These are phyloP conservation scores for Penicillium simplicissimum DNA, from an alignment of 495 filamentous ascomycete genomes.

Conservation along the genomic window DNA sequence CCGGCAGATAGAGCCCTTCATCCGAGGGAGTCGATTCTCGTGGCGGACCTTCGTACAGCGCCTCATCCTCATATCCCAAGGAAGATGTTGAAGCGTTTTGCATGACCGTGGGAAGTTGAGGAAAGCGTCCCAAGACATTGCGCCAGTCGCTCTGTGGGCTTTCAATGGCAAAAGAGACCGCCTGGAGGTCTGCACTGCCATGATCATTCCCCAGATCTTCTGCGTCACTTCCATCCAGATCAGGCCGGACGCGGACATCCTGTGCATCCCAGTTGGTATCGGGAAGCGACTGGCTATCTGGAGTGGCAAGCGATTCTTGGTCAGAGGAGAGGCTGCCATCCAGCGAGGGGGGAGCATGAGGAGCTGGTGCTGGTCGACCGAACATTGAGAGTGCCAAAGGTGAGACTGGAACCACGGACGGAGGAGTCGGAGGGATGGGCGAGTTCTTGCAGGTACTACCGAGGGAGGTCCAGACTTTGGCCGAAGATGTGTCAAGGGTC, in stretches of 20 bases:
- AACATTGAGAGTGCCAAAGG: constrained; percentile 70
- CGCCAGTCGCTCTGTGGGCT: constrained; percentile 40
- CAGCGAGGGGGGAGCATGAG: constrained; percentile 81
- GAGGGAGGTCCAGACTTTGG: constrained; percentile 57
- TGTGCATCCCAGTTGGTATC: constrained; percentile 45
- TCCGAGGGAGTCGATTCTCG: constrained; percentile 52
- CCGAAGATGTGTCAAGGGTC: constrained; percentile 71
- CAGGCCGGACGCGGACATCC: constrained; percentile 38
- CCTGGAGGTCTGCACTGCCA: constrained; percentile 23
- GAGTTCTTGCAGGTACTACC: constrained; percentile 57
- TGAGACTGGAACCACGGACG: constrained; percentile 74
- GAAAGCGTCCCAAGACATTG: constrained; percentile 41
- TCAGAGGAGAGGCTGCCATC: constrained; percentile 87
- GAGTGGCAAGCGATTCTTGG: constrained; percentile 81
- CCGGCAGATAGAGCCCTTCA: constrained; percentile 69
- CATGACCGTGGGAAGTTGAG: constrained; percentile 30
- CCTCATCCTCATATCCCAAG: background rate
- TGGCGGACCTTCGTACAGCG: constrained; percentile 27
- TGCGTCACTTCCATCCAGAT: constrained; percentile 29
- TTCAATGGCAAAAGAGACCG: constrained; percentile 41
- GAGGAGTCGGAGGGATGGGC: constrained; percentile 74
- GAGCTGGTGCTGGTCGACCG: constrained; percentile 63
- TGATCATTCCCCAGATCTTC: constrained; percentile 18
- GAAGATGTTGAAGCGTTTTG: constrained; percentile 23
- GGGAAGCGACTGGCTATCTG: constrained; percentile 62